Evolutionary conservation across 176 grass and related monocot species (phyloP).

Genomic region (Alloteropsis semialata): DNA sequence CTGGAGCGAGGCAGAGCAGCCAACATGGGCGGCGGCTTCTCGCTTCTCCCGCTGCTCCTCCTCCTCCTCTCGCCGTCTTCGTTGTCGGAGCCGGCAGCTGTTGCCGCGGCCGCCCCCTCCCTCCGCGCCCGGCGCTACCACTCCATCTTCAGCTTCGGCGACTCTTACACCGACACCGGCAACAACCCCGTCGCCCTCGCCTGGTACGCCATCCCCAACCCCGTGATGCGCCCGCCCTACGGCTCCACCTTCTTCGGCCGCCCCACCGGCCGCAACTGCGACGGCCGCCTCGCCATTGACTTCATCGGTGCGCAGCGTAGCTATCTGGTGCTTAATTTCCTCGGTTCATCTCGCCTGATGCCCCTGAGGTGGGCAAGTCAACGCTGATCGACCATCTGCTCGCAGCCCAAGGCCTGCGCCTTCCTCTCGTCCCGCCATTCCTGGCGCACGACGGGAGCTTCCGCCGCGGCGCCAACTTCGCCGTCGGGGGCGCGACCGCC

Average conservation of each 20-base stretch:
- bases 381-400: too few species aligned
- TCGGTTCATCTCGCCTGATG: background rate
- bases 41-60: background rate
- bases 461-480: slow-evolving; percentile 45
- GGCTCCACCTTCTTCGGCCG: slow-evolving; percentile 31
- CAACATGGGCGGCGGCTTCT: background rate
- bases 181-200: slow-evolving; percentile 32
- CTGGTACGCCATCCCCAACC: background rate
- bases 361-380: too few species aligned
- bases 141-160: slow-evolving; percentile 60
- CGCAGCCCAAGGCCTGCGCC: slow-evolving; percentile 19
- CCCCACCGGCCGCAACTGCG: slow-evolving; percentile 51
- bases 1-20: background rate
- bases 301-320: slow-evolving; percentile 46
- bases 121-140: background rate
- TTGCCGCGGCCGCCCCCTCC: background rate
- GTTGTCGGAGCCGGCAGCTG: background rate
- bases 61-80: background rate
- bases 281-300: slow-evolving; percentile 68
- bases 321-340: background rate
- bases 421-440: slow-evolving; percentile 40
- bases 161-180: slow-evolving; percentile 59
- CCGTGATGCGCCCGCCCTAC: slow-evolving; percentile 38
- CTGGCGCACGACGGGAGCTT: slow-evolving; percentile 33
- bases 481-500: slow-evolving; percentile 35